Evolutionary conservation across 345 rosid genomes (phyloP).

Genomic region (Raphanus raphanistrum): DNA sequence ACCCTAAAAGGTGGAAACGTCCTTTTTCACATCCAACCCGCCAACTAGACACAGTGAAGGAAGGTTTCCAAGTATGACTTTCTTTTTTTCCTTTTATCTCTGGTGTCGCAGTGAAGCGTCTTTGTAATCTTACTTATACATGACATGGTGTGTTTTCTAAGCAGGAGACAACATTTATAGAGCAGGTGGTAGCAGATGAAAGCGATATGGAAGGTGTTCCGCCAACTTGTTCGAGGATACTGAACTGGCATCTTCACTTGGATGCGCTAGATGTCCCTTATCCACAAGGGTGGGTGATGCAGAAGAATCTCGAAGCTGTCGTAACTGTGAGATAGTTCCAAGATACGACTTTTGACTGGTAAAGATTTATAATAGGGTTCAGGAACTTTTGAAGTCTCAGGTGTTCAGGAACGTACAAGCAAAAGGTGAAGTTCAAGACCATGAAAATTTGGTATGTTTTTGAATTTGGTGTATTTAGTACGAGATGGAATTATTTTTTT

Average conservation of each 20-base stretch:
- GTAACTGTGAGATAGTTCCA: conserved; percentile 47
- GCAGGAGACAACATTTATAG: conserved; percentile 92
- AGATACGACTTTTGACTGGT: conserved; percentile 32
- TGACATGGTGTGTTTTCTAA: conserved; percentile 19
- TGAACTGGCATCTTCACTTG: conserved; percentile 95
- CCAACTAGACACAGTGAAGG: conserved; percentile 78
- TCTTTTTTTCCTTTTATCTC: background rate
- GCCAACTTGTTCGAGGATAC: conserved; percentile 65
- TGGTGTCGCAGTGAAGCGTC: background rate
- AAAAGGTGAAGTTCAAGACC: conserved; percentile 7
- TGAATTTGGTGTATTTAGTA: conserved; percentile 21
- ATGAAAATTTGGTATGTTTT: background rate
- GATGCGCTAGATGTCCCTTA: conserved; percentile 54
- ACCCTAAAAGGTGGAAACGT: conserved; percentile 73
- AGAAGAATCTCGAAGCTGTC: conserved; percentile 61
- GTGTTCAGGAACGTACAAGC: background rate
- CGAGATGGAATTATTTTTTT: conserved; percentile 22
- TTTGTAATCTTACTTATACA: background rate
- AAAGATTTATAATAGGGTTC: conserved; percentile 3
- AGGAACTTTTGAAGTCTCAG: conserved; percentile 2
- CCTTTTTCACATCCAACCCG: conserved; percentile 54
- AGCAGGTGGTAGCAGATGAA: conserved; percentile 90
- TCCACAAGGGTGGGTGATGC: conserved; percentile 74
- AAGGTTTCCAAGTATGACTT: conserved; percentile 81
- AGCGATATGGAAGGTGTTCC: conserved; percentile 84